Conservation (phyloP, 139 green algal genomes). For the Tetradesmus obliquus region DNA sequence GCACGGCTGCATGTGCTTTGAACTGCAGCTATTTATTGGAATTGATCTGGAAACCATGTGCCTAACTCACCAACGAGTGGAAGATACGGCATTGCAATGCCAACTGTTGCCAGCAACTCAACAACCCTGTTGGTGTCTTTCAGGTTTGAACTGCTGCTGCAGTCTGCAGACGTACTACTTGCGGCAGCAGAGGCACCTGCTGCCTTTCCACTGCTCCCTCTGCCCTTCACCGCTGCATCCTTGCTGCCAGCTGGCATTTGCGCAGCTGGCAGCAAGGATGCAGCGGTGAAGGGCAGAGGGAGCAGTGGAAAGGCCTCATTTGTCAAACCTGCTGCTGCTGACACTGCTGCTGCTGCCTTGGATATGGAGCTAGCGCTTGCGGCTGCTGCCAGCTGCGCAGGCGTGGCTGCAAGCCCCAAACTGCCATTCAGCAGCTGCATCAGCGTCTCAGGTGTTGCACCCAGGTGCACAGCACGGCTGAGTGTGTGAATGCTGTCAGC, state of each 20-base stretch:
- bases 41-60: not conserved
- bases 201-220: not conserved
- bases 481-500: not conserved
- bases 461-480: slow-evolving; percentile 35
- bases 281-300: not conserved
- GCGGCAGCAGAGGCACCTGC: not conserved
- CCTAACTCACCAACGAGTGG: not conserved
- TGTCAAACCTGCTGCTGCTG: not conserved
- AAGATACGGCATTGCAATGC: not conserved
- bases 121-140: not conserved
- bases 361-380: not conserved
- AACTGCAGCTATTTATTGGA: too few species aligned
- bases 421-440: slow-evolving; percentile 37
- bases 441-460: not conserved
- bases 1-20: too few species aligned
- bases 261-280: not conserved
- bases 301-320: not conserved
- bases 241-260: not conserved
- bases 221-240: not conserved
- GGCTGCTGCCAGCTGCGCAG: not conserved
- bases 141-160: not conserved
- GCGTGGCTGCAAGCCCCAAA: slow-evolving; percentile 2
- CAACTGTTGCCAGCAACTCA: not conserved
- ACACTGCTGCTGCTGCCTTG: not conserved
- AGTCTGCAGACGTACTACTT: not conserved